phyloP scores from a whole-genome alignment of 768 basidiomycete genomes.

The Dendrothele bispora region DNA sequence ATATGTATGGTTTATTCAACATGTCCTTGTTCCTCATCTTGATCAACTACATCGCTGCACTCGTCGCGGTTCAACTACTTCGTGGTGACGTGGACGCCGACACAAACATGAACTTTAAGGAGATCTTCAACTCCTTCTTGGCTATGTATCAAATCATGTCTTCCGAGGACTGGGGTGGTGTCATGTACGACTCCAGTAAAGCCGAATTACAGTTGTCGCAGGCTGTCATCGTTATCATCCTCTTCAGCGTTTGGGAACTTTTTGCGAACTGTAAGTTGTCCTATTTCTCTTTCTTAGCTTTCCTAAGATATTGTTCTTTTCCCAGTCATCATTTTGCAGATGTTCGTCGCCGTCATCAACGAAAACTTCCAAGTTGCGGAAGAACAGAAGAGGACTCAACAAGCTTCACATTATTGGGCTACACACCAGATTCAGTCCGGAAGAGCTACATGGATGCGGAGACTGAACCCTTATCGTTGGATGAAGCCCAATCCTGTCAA shows the following conservation, averaged over 20 bases:
- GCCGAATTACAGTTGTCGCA: conserved; percentile 71
- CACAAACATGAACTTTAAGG: conserved; percentile 69
- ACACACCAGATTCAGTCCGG: conserved; percentile 51
- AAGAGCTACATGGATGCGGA: conserved; percentile 64
- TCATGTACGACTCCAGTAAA: conserved; percentile 60
- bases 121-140: conserved; percentile 83
- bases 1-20: conserved; percentile 87
- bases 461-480: conserved; percentile 88
- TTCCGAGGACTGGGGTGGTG: conserved; percentile 91
- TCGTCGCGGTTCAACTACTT: conserved; percentile 81
- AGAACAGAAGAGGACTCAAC: conserved; percentile 81
- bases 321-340: conserved; percentile 89
- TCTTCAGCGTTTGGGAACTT: conserved; percentile 82
- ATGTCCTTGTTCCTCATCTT: conserved; percentile 90
- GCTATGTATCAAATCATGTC: conserved; percentile 89
- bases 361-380: conserved; percentile 95
- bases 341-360: conserved; percentile 98
- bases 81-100: conserved; percentile 71
- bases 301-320: conserved; percentile 1
- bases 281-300: conserved; percentile 4
- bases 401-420: conserved; percentile 69
- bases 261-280: conserved; percentile 82
- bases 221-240: conserved; percentile 65
- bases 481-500: conserved; percentile 71
- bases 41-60: conserved; percentile 82